Percentiles rank a stretch among this genome's conserved stretches.
Conservation (phyloP, 2,329 filamentous ascomycete genomes). For the Emergomyces pasteurianus region DNA sequence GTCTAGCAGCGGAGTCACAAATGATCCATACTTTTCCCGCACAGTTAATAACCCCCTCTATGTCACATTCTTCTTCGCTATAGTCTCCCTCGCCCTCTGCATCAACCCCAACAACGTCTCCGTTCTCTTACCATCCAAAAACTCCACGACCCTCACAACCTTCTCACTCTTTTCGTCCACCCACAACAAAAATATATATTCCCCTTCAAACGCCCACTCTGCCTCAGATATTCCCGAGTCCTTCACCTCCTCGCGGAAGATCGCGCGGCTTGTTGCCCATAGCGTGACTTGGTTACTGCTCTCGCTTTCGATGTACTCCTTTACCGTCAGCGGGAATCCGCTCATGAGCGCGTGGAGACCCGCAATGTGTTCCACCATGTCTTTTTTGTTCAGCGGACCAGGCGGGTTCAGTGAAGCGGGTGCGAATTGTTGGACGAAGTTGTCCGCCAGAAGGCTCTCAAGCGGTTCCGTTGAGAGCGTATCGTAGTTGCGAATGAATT, state of each 20-base stretch:
- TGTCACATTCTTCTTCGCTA: background rate
- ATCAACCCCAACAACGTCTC: slow-evolving; percentile 7
- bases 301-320: slow-evolving; percentile 6
- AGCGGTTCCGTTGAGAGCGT: background rate
- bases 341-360: slow-evolving; percentile 1
- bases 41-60: background rate
- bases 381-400: background rate
- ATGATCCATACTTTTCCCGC: background rate
- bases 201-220: background rate
- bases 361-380: slow-evolving; percentile 1
- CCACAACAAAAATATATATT: slow-evolving; percentile 9
- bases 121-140: slow-evolving; percentile 7
- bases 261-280: slow-evolving; percentile 5
- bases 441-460: background rate
- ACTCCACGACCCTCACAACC: slow-evolving; percentile 3
- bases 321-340: slow-evolving; percentile 3
- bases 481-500: background rate
- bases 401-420: slow-evolving; percentile 5
- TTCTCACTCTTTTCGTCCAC: slow-evolving; percentile 7
- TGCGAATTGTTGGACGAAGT: slow-evolving; percentile 5
- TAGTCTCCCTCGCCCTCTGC: slow-evolving; percentile 3
- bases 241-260: background rate
- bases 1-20: background rate
- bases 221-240: background rate
- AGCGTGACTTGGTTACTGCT: slow-evolving; percentile 6